Conservation (phyloP, 495 filamentous ascomycete genomes). For the Penicillium dipodomyicola region DNA sequence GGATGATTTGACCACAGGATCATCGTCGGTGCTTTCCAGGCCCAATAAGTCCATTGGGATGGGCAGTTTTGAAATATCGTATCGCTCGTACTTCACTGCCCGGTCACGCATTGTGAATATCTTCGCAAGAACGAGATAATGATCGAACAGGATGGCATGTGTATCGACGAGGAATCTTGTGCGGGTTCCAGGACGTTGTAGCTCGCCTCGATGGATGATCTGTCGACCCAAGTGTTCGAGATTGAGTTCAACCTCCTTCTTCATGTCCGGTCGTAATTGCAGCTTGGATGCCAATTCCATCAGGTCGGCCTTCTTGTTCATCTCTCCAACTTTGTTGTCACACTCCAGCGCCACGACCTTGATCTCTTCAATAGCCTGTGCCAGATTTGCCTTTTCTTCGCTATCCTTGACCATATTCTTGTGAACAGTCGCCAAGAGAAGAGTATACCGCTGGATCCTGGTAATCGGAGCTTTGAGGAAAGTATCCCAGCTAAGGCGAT, state of each 20-base stretch:
- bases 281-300: constrained; percentile 80
- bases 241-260: constrained; percentile 77
- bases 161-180: constrained; percentile 92
- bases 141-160: constrained; percentile 90
- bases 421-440: constrained; percentile 78
- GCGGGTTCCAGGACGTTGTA: constrained; percentile 76
- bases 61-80: constrained; percentile 92
- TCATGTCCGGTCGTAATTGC: constrained; percentile 81
- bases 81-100: constrained; percentile 74
- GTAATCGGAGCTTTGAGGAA: constrained; percentile 94
- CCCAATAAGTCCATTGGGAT: constrained; percentile 97
- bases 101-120: constrained; percentile 64
- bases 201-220: constrained; percentile 83
- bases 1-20: constrained; percentile 78
- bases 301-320: constrained; percentile 85
- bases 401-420: constrained; percentile 79
- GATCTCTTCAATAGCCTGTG: constrained; percentile 90
- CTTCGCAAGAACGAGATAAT: constrained; percentile 94
- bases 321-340: constrained; percentile 91
- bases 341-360: constrained; percentile 88
- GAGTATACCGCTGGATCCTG: constrained; percentile 82
- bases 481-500: constrained; percentile 87
- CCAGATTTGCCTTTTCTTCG: constrained; percentile 86
- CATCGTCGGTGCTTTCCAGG: constrained; percentile 86
- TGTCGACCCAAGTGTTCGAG: constrained; percentile 88